A percentile compares a stretch with the other conserved stretches of the same genome.
Evolutionary conservation across 2,329 filamentous ascomycete genomes (phyloP).

Genomic region (Nigrospora osmanthi): DNA sequence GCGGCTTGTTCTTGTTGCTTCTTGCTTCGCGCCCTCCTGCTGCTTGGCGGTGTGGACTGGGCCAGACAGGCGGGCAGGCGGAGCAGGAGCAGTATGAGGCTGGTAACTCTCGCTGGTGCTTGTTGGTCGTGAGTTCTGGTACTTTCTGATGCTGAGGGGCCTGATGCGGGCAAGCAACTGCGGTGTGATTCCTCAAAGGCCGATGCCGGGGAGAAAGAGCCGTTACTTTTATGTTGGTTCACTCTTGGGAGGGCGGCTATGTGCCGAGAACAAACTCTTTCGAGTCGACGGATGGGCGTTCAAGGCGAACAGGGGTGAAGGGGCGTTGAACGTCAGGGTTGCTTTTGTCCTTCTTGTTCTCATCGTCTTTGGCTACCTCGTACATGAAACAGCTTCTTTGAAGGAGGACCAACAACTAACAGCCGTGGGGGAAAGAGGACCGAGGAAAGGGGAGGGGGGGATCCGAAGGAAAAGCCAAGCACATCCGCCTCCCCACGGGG

Average conservation of each 20-base stretch:
- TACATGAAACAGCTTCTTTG: not conserved
- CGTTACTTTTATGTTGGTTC: constrained; percentile 1
- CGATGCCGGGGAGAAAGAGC: not conserved
- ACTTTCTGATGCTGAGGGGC: too few relatives aligned
- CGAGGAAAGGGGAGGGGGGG: too few relatives aligned
- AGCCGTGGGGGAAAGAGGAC: not conserved
- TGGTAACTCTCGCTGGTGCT: not conserved
- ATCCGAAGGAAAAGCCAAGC: not conserved
- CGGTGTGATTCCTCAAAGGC: not conserved
- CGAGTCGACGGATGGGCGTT: too few relatives aligned
- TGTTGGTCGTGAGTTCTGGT: too few relatives aligned
- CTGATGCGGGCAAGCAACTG: too few relatives aligned
- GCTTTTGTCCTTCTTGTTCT: constrained; percentile 2
- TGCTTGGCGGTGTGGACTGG: too few relatives aligned
- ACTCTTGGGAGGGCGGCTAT: too few relatives aligned
- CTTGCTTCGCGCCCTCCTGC: not conserved
- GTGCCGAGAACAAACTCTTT: too few relatives aligned
- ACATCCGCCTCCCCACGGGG: not conserved
- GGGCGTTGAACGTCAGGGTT: not conserved
- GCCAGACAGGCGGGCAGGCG: not conserved
- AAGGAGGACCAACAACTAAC: not conserved
- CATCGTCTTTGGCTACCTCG: not conserved
- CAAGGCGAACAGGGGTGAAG: not conserved
- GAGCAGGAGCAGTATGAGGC: not conserved
- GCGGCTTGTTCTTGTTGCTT: not conserved